Evolutionary conservation across 2,329 filamentous ascomycete species (phyloP), one percentile per base, ranked within the genome.

Genomic region (Epichloe glyceriae): DNA sequence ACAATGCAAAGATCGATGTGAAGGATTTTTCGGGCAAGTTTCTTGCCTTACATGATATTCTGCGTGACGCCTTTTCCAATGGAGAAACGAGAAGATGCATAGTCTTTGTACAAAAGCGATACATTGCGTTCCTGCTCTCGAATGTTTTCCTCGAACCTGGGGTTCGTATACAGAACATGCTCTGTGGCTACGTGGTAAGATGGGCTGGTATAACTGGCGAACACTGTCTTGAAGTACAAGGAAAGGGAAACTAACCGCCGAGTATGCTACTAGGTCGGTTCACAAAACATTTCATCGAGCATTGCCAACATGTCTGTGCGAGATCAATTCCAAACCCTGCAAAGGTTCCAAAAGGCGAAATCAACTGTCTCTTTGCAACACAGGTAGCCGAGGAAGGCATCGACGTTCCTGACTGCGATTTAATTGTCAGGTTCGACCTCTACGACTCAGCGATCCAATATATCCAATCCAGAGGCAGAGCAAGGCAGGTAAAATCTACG

Each of bases 361-460:
- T 78, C 19, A 85, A 85, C 60, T 84, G 82, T 54, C 67, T 86
- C 1, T 78, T 86, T 58, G 77, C 82, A 2, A 85, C 82, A 0
- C 81, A 80, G 0, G 78, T 85, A 2, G 81, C 77, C 0, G 82
- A 85, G 58, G 82, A 85, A 61, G 82, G 82, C 0, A 73, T 85
- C 12, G 82, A 85, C 57, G 77, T 85, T 46, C 81, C 82, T 0
- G 79, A 83, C 50, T 85, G 82, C 63, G 83, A 85, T 55, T 62
- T 83, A 1, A 71, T 85, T 33, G 73, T 86, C 53, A 70, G 90
- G 2, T 98, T 96, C 60, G 88, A 97, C 62, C 76, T 95, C 2
- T 95, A 89, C 66, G 75, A 77, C 11, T 96, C 91, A 0, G 82
- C 95, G 65, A 97, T 97, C 49, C 87, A 95, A 61, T 97, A 96